Conservation (phyloP, 768 basidiomycete species). For the Lactarius deliciosus region DNA sequence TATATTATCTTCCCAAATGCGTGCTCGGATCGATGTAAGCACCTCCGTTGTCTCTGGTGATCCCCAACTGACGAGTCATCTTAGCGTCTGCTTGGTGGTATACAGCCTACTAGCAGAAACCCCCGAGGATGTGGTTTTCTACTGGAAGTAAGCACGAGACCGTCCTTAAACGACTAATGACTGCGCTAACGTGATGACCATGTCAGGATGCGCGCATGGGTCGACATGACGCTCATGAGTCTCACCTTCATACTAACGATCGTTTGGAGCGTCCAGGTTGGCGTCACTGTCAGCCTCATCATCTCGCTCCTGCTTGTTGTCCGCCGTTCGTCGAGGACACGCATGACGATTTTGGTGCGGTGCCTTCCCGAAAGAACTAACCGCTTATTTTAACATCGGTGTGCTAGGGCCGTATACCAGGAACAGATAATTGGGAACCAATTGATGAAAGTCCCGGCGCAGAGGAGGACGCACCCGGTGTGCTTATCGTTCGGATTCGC, state of each 20-base stretch:
- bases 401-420: constrained; percentile 77
- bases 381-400: not conserved
- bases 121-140: constrained; percentile 84
- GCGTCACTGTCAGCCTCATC: constrained; percentile 84
- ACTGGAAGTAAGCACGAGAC: constrained; percentile 61
- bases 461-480: constrained; percentile 75
- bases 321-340: constrained; percentile 80
- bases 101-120: constrained; percentile 81
- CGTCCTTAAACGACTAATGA: constrained; percentile 1
- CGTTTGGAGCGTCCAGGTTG: constrained; percentile 89
- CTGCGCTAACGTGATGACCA: not conserved
- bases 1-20: constrained; percentile 87
- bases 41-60: constrained; percentile 17
- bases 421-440: constrained; percentile 87
- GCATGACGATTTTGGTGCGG: constrained; percentile 84
- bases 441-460: constrained; percentile 85
- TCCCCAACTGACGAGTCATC: not conserved
- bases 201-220: constrained; percentile 85
- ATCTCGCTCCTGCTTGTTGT: constrained; percentile 89
- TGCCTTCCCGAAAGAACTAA: constrained; percentile 31
- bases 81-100: constrained; percentile 80
- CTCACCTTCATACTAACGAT: constrained; percentile 88
- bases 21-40: constrained; percentile 86
- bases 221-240: constrained; percentile 81
- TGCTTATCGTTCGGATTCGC: constrained; percentile 83